Evolutionary conservation across 371 early-diverging fungal species (phyloP).

Genomic region (Nematocida ironsii): DNA sequence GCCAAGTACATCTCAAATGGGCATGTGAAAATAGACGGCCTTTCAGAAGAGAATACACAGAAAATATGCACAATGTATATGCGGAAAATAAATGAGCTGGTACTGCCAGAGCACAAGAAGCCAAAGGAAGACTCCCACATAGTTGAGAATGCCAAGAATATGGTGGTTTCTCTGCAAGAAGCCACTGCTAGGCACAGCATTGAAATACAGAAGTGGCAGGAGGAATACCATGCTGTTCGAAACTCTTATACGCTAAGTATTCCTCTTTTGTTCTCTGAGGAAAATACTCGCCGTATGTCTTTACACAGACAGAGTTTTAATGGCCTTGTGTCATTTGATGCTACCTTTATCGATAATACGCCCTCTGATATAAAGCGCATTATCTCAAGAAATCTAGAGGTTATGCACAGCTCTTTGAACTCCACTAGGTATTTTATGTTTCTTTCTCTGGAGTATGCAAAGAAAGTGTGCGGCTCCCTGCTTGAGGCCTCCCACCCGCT

Average conservation of each 20-base stretch:
- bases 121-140: not conserved
- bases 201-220: slow-evolving; percentile 57
- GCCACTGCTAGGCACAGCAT: not conserved
- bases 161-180: slow-evolving; percentile 1
- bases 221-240: not conserved
- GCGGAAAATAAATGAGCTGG: slow-evolving; percentile 26
- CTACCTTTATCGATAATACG: slow-evolving; percentile 4
- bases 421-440: slow-evolving; percentile 50
- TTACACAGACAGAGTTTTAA: not conserved
- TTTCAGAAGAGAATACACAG: slow-evolving; percentile 18
- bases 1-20: slow-evolving; percentile 35
- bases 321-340: slow-evolving; percentile 48
- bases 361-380: slow-evolving; percentile 5
- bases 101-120: not conserved
- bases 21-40: slow-evolving; percentile 26
- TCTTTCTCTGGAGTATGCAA: slow-evolving; percentile 48
- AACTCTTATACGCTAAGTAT: slow-evolving; percentile 4
- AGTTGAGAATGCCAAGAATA: slow-evolving; percentile 8
- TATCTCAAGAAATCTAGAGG: slow-evolving; percentile 19
- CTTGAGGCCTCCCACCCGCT: slow-evolving; percentile 40
- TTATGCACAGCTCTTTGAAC: slow-evolving; percentile 30
- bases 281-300: slow-evolving; percentile 11
- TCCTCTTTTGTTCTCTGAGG: slow-evolving; percentile 19
- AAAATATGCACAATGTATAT: slow-evolving; percentile 35
- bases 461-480: slow-evolving; percentile 41